phyloP scores from a whole-genome alignment of 176 grass and related monocot genomes.

The Oryza coarctata region DNA sequence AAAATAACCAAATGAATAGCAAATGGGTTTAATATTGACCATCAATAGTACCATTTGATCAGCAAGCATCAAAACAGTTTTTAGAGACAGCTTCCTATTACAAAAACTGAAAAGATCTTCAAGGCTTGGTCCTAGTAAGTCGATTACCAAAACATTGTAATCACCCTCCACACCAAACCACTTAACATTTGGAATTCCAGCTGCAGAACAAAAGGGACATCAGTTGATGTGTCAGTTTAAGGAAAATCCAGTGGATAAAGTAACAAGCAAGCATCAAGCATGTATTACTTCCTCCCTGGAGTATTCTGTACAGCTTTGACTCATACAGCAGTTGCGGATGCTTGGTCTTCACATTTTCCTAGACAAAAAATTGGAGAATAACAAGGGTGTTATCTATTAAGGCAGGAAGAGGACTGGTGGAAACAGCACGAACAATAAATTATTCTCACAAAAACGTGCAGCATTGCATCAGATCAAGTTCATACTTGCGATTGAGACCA shows the following conservation, averaged over 20 bases:
- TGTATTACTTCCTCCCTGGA: conserved; percentile 82
- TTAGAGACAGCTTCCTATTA: conserved; percentile 77
- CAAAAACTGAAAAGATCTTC: conserved; percentile 86
- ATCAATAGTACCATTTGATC: conserved; percentile 75
- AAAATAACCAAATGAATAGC: neutral
- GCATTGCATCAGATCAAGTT: neutral
- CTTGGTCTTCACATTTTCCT: conserved; percentile 88
- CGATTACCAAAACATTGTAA: conserved; percentile 87
- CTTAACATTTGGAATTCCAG: conserved; percentile 76
- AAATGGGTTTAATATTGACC: neutral
- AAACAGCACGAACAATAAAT: conserved; percentile 8
- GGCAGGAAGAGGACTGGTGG: neutral
- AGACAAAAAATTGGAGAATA: conserved; percentile 27
- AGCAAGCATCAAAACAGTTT: conserved; percentile 90
- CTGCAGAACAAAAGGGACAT: conserved; percentile 35
- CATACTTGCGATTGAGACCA: neutral
- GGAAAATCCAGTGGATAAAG: neutral
- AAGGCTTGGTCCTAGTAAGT: conserved; percentile 76
- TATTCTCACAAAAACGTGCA: neutral
- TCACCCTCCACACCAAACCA: conserved; percentile 93
- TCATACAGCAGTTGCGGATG: conserved; percentile 80
- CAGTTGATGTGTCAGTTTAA: neutral
- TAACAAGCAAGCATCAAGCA: conserved; percentile 9
- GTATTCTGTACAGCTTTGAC: conserved; percentile 79
- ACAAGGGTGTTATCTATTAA: conserved; percentile 4